Percentiles rank a stretch among this genome's conserved stretches.
Evolutionary conservation across 164 flowering plant species (phyloP).

Genomic region (Dillenia suffruticosa): DNA sequence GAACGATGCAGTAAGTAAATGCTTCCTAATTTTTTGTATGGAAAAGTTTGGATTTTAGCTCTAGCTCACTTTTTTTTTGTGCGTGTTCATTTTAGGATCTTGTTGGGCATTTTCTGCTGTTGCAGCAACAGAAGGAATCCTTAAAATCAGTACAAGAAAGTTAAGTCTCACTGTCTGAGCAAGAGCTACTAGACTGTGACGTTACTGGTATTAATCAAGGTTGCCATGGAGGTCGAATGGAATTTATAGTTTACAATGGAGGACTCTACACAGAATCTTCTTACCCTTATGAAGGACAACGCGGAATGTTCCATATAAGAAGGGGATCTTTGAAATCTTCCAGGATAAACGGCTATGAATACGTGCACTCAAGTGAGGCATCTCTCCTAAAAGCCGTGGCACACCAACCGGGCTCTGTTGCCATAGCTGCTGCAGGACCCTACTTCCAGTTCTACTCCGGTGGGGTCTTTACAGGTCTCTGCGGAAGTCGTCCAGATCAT

Average conservation of each 20-base stretch:
- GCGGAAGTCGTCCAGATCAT: too few relatives aligned
- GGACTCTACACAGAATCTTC: conserved; percentile 14
- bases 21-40: neutral
- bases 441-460: too few relatives aligned
- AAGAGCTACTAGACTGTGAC: neutral
- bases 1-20: too few relatives aligned
- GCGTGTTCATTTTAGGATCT: too few relatives aligned
- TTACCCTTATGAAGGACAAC: conserved; percentile 12
- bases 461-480: too few relatives aligned
- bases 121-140: neutral
- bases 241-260: conserved; percentile 10
- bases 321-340: neutral
- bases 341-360: conserved; percentile 13
- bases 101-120: neutral
- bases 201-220: neutral
- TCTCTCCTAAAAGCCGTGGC: neutral
- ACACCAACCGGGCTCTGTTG: too few relatives aligned
- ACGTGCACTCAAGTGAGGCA: conserved; percentile 12
- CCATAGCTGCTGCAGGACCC: too few relatives aligned
- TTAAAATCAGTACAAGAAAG: neutral
- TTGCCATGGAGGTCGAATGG: conserved; percentile 17
- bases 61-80: neutral
- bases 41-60: neutral
- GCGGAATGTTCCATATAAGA: neutral
- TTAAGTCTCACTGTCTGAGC: neutral